Percentiles rank a stretch among this genome's conserved stretches.
phyloP scores from a whole-genome alignment of 192 early-diverging fungal species.

The Chytriomyces hyalinus region DNA sequence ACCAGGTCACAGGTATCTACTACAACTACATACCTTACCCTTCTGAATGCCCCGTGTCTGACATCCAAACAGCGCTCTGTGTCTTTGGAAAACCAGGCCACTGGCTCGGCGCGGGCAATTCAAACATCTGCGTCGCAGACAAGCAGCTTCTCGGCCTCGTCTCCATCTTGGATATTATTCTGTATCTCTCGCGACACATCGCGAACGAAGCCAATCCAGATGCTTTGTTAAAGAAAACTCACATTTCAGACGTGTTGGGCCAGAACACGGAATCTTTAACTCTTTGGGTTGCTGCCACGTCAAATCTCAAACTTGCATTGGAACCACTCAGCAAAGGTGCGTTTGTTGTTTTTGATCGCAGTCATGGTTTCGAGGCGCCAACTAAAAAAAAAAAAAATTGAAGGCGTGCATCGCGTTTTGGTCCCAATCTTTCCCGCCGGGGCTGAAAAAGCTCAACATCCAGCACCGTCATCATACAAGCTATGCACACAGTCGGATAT shows the following conservation, averaged over 20 bases:
- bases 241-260: slow-evolving; percentile 29
- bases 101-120: slow-evolving; percentile 40
- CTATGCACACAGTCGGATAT: slow-evolving; percentile 33
- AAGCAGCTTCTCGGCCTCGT: slow-evolving; percentile 39
- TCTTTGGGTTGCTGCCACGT: slow-evolving; percentile 34
- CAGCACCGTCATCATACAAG: background rate
- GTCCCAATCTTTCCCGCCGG: slow-evolving; percentile 27
- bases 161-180: slow-evolving; percentile 39
- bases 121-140: slow-evolving; percentile 10
- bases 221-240: slow-evolving; percentile 1
- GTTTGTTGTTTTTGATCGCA: background rate
- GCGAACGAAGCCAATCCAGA: background rate
- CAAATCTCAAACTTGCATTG: slow-evolving; percentile 20
- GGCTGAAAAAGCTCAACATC: background rate
- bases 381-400: background rate
- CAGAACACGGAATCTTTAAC: slow-evolving; percentile 25
- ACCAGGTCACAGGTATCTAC: slow-evolving; percentile 19
- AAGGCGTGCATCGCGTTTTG: slow-evolving; percentile 39
- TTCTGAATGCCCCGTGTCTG: background rate
- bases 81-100: slow-evolving; percentile 41
- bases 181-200: slow-evolving; percentile 15
- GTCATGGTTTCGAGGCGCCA: background rate
- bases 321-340: slow-evolving; percentile 35
- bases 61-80: slow-evolving; percentile 14
- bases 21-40: too few species aligned